Base-by-base conservation (phyloP, 176 grass and related monocot species). In the Melocanna baccifera region DNA sequence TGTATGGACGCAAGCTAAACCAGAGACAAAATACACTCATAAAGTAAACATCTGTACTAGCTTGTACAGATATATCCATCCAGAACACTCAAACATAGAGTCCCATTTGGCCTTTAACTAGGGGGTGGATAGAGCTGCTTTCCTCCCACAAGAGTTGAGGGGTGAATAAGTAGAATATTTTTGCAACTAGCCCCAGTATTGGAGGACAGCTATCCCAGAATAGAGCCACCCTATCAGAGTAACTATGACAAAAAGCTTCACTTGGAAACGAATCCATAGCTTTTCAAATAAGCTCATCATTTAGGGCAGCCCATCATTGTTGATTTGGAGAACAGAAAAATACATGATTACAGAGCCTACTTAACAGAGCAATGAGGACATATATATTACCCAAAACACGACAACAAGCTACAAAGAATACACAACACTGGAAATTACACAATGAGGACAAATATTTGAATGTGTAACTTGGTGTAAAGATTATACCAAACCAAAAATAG, bases 211-310 rank as follows among this genome's bases (percentile, higher is more conserved):
- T 28, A 20, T 67, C 32, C 3, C 20, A 69, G 28, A 20, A 46
- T 62, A 28, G 55, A 77, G 57, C 41, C n/a, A 18, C 19, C 82
- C 91, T 73, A 90, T 85, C 81, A 88, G 87, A 83, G 79, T 86
- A 93, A 90, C 62, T 88, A 90, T 88, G 86, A 83, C 77, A 83
- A 81, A 75, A 52, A 45, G 72, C 76, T 87, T 87, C 81, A 90
- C 34, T 32, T 90, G 41, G 71, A 93, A 80, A 69, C 20, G 9
- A 90, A 73, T 74, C 69, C 84, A 82, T 88, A 86, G 85, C 81
- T 79, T 64, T 87, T 62, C 63, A 73, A 73, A 57, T 19, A 43
- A 64, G 26, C 50, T 91, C 80, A 29, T 84, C 66, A 87, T 75
- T 61, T 83, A 83, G 67, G 40, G 32, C 69, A 82, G 75, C 11